A percentile compares a stretch with the other conserved stretches of the same genome.
phyloP scores from a whole-genome alignment of 1,139 yeast species.

The Taphrina populina region DNA sequence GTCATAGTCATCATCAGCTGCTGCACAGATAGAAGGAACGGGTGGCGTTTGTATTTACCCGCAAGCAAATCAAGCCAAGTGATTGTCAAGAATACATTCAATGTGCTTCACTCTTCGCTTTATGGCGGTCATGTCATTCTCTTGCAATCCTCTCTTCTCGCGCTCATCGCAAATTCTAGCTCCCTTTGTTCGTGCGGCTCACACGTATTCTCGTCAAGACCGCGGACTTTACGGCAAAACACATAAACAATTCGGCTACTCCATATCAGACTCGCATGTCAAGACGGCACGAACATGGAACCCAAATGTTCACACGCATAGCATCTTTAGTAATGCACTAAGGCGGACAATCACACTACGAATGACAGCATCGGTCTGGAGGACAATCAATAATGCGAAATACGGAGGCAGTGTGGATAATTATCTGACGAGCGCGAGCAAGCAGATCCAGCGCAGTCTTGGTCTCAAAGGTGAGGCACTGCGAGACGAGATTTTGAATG shows the following conservation, averaged over 20 bases:
- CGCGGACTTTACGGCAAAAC: constrained; percentile 86
- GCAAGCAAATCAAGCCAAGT: too few relatives aligned
- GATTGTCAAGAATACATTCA: too few relatives aligned
- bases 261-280: constrained; percentile 74
- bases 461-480: constrained; percentile 13
- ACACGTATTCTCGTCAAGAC: constrained; percentile 46
- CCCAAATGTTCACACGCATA: constrained; percentile 74
- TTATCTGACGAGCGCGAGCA: constrained; percentile 12
- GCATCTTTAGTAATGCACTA: constrained; percentile 80
- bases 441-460: constrained; percentile 1
- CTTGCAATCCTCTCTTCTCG: too few relatives aligned
- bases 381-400: constrained; percentile 11
- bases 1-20: too few relatives aligned
- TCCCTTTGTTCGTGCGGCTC: constrained; percentile 4
- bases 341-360: constrained; percentile 56
- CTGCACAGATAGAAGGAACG: too few relatives aligned
- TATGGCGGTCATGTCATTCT: too few relatives aligned
- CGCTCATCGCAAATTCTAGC: too few relatives aligned
- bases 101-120: too few relatives aligned
- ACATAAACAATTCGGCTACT: constrained; percentile 72
- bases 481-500: constrained; percentile 1
- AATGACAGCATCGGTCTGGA: constrained; percentile 49
- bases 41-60: too few relatives aligned
- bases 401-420: constrained; percentile 24
- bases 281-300: constrained; percentile 72